Base-by-base conservation (phyloP, 768 basidiomycete genomes). In the Pisolithus marmoratus region DNA sequence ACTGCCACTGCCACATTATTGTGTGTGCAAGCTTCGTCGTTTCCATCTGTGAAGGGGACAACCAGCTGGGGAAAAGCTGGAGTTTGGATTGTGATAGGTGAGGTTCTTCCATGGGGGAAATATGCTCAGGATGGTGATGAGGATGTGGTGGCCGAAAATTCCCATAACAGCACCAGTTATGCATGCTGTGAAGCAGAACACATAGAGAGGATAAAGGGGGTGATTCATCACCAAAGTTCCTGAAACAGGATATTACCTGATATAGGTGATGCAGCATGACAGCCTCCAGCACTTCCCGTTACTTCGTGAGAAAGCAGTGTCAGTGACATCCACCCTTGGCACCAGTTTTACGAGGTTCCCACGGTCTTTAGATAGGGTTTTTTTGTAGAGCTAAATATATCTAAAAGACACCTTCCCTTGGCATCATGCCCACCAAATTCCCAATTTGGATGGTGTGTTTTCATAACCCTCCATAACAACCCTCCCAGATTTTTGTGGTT, bases 111-210 rank as follows among this genome's bases (percentile, higher is more conserved):
- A 52, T 31, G 46, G 54, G 2, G 56, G 45, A 20, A 65, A 46
- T 43, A 29, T 5, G 48, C 27, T 26, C 1, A 63, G 34, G 8
- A 63, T 50, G 3, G 46, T 2, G 17, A 38, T 56, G 44, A 58
- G 51, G 9, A 55, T 5, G 27, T 63, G 60, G 31, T 51, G 57
- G 1, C 72, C 82, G 14, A 67, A 53, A 1, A 74, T 44, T 2
- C 82, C 82, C 1, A 83, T 42, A n/a, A 73, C n/a, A 9, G 64
- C 66, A 7, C 82, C 81, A 9, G 71, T 70, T 46, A 84, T 75
- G 55, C 78, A 81, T 1, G 82, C 81, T 1, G 79, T 74, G 1
- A 79, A 79, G 37, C 70, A 73, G 52, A 83, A 75, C 15, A 82
- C 73, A 55, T 83, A 84, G 34, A 82, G 47, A 0, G 82, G 82